Base-by-base conservation (phyloP, 345 rosid species). In the Raphanus sativus region DNA sequence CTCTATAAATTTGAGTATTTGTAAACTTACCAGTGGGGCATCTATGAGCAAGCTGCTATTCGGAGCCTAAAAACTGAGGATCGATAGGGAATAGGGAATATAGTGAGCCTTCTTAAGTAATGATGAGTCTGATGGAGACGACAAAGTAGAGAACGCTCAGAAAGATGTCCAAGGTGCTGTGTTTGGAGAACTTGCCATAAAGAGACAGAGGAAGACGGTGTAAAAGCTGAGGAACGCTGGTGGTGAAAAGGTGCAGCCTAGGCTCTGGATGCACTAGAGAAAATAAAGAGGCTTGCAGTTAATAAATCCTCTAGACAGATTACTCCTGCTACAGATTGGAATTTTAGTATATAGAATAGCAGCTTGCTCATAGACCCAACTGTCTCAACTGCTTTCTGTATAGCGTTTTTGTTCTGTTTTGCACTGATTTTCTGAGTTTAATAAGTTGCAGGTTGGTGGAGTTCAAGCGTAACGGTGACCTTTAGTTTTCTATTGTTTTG, bases 91-190 rank as follows among this genome's bases (percentile, higher is more conserved):
- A 92, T 70, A 73, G 73, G 1, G 98, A 95, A 83, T 94, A 91
- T 52, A 92, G 91, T 9, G 93, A 91, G 69, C 86, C 92, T 61
- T 94, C 97, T 0, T 90, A 89, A 1, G 90, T 4, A 98, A 92
- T 0, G 98, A 89, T 0, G 98, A 89, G 65, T 61, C 77, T 25
- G 82, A 69, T 36, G 79, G 71, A 42, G 95, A 89, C 4, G 96
- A 85, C 32, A 83, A 60, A 15, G 85, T 95, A 1, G 93, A 89
- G 86, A 90, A 91, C 24, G 77, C 90, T 0, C 96, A 89, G 67
- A 95, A 84, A 67, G 96, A 89, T 36, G 93, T 92, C 16, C 98
- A 97, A 0, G 74, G 88, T 2, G 93, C 92, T 4, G 98, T 92
- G 1, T 92, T 87, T 24, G 98, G 96, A 38, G 97, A 92, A 15